Evolutionary conservation across 768 basidiomycete genomes (phyloP), one percentile per base, ranked within the genome.

Genomic region (Lepiota brunneoincarnata): DNA sequence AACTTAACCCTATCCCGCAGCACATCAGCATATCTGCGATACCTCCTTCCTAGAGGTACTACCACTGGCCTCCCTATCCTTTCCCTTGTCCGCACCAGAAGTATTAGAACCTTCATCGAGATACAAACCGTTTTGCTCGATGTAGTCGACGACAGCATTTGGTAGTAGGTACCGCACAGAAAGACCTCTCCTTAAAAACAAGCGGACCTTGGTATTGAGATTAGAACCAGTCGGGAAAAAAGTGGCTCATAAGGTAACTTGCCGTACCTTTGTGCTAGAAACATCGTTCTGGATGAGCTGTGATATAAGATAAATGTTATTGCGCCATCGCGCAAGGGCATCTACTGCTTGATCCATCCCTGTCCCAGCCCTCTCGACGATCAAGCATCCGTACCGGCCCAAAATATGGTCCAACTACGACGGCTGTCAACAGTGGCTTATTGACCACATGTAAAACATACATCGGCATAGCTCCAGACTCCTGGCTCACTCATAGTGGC

Each of bases 401-500:
- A 98, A 78, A 68, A 99, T 98, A 72, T 95, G 93, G 63, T 96
- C 93, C 41, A 99, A 80, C 94, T 98, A 67, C 6, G 37, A 42
- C 49, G 37, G 49, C 39, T 42, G 47, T 52, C 23, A 58, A 40
- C 26, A 45, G 31, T 40, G 46, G 53, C 35, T 49, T 37, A 48
- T 39, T 35, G 38, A 54, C 41, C 42, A 37, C 46, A 48, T 37
- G 55, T 58, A 49, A 56, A 40, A 80, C 93, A 67, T 72, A 96
- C 94, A 79, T 99, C 97, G 56, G 83, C 78, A 63, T 94, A 87
- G 51, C 87, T 84, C 97, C 97, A 99, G 35, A 99, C 96, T 15
- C 97, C 96, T 23, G 97, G 97, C 73, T 98, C 94, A 60, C 91
- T 91, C 88, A 99, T 98, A 23, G 94, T 97, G 63, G 91, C 86